phyloP scores from a whole-genome alignment of 2,329 filamentous ascomycete genomes.

The Mollisia scopiformis region DNA sequence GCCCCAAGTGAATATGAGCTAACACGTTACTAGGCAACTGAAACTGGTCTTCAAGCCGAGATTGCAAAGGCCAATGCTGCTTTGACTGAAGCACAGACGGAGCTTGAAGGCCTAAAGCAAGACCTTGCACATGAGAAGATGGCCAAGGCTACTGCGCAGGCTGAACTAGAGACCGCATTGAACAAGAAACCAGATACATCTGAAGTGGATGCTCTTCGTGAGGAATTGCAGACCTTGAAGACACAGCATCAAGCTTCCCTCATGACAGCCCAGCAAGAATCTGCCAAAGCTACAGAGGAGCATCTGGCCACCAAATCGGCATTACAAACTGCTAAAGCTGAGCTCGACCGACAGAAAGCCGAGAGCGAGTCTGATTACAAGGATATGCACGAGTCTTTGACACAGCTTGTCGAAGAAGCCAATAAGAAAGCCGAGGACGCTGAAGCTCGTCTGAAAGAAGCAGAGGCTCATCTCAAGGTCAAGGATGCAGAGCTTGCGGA shows the following conservation, averaged over 20 bases:
- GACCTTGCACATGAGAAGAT: conserved; percentile 44
- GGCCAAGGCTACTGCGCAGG: conserved; percentile 47
- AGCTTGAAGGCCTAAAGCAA: conserved; percentile 33
- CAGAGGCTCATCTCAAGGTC: conserved; percentile 44
- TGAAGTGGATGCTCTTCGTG: conserved; percentile 54
- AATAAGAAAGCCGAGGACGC: conserved; percentile 39
- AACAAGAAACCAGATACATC: conserved; percentile 59
- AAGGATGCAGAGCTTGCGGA: conserved; percentile 67
- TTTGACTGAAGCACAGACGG: conserved; percentile 26
- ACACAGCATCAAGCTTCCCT: conserved; percentile 50
- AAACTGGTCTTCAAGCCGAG: conserved; percentile 47
- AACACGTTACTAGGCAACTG: conserved; percentile 41
- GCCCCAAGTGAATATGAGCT: too few relatives aligned
- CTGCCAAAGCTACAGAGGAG: conserved; percentile 40
- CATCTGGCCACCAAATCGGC: conserved; percentile 39
- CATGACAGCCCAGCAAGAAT: conserved; percentile 37
- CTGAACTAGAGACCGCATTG: conserved; percentile 61
- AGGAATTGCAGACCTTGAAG: conserved; percentile 52
- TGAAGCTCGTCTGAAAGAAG: conserved; percentile 45
- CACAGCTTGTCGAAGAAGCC: conserved; percentile 61
- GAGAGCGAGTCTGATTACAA: conserved; percentile 55
- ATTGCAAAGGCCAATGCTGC: conserved; percentile 47
- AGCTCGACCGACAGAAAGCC: conserved; percentile 54
- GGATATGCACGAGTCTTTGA: conserved; percentile 66
- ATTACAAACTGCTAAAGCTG: conserved; percentile 52